Base-by-base conservation (phyloP, 495 filamentous ascomycete species). In the Neurospora sp. region DNA sequence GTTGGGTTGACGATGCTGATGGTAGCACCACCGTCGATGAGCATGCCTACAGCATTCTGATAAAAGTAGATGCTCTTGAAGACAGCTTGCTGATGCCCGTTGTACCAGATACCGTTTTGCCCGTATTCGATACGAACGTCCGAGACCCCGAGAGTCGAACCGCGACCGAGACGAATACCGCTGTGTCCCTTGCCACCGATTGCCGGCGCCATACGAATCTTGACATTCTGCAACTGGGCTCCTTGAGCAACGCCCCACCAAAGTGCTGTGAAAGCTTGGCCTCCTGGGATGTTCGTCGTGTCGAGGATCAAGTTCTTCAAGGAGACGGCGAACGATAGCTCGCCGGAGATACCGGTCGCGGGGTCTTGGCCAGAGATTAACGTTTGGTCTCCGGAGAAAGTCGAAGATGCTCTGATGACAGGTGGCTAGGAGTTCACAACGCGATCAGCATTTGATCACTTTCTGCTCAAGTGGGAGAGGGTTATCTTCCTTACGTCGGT, bases 261-360 rank as follows among this genome's bases (percentile, higher is more conserved):
- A 39, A 94, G 87, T 38, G 90, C 91, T 2, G 86, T 84, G 38
- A 85, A 84, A 0, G 74, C 77, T 16, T 74, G 83, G 14, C 82
- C 78, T 38, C 77, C 79, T 4, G 87, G 77, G 45, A 92, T 85
- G 9, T 74, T 80, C 3, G 89, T 92, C 65, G 88, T 86, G 74
- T 93, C 91, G 20, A 94, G 81, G 70, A 92, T 84, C 14, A 93
- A 76, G 76, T 94, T 93, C 71, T 91, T 87, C 70, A 93, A 82
- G 70, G 89, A 86, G 31, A 91, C 83, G 68, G 85, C 90, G 76
- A 93, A 92, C 16, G 80, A 81, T 0, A 82, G 75, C 44, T 84
- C 81, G 8, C 80, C 80, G 1, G 14, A 47, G 4, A 53, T 73
- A 27, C 45, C 73, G 8, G 77, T 78, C 1, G 74, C 59, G 6